A percentile compares a stretch with the other conserved stretches of the same genome.
phyloP scores from a whole-genome alignment of 768 basidiomycete species.

The Crucibulum laeve region DNA sequence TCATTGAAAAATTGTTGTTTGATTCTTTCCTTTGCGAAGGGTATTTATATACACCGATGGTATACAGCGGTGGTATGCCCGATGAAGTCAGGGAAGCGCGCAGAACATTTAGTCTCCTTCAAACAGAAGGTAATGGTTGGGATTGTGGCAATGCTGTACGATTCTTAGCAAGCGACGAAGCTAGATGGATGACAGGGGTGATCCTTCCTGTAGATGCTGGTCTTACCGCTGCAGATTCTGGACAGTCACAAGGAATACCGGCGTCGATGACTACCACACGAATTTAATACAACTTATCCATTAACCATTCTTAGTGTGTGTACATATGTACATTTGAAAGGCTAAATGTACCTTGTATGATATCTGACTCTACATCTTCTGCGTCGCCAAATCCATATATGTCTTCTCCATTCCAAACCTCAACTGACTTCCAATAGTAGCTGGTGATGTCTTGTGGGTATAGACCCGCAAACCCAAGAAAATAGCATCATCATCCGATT shows the following conservation, averaged over 20 bases:
- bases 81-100: slow-evolving; percentile 30
- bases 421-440: slow-evolving; percentile 11
- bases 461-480: slow-evolving; percentile 15
- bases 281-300: no score
- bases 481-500: slow-evolving; percentile 7
- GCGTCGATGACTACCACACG: not conserved
- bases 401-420: slow-evolving; percentile 5
- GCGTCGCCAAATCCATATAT: no score
- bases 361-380: no score
- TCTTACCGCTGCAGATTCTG: slow-evolving; percentile 25
- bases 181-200: slow-evolving; percentile 38
- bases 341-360: no score
- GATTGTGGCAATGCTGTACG: slow-evolving; percentile 33
- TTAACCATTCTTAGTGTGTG: no score
- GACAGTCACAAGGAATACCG: not conserved
- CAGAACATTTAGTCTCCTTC: slow-evolving; percentile 28
- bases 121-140: slow-evolving; percentile 41
- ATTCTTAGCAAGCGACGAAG: slow-evolving; percentile 36
- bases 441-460: slow-evolving; percentile 6
- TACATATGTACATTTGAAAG: no score
- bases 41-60: slow-evolving; percentile 38
- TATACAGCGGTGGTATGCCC: slow-evolving; percentile 30
- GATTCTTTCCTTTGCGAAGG: slow-evolving; percentile 13
- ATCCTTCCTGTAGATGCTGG: slow-evolving; percentile 38
- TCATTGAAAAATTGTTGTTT: slow-evolving; percentile 4